Evolutionary conservation across 345 rosid genomes (phyloP).

Genomic region (Populus alba): DNA sequence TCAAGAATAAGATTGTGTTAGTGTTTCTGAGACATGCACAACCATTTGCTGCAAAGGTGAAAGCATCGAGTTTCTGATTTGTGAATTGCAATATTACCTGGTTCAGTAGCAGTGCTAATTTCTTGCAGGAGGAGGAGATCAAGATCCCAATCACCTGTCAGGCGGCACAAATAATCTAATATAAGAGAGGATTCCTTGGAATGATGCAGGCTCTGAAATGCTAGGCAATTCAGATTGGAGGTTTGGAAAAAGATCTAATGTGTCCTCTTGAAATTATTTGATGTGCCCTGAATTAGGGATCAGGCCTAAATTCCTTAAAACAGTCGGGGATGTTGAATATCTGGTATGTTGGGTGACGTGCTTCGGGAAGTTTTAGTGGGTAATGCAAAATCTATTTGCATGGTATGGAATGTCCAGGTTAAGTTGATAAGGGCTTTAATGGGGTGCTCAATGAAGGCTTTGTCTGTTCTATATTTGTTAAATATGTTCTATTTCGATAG

Average conservation of each 20-base stretch:
- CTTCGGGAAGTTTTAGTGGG: background rate
- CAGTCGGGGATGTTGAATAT: background rate
- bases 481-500: background rate
- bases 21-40: conserved; percentile 39
- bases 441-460: background rate
- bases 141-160: conserved; percentile 74
- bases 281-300: background rate
- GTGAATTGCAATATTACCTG: background rate
- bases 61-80: conserved; percentile 17
- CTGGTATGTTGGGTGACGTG: background rate
- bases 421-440: background rate
- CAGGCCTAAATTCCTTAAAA: background rate
- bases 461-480: background rate
- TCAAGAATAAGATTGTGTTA: conserved; percentile 36
- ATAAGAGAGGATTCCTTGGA: no score
- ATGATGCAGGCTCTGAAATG: background rate
- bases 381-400: background rate
- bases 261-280: background rate
- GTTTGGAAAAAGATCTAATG: background rate
- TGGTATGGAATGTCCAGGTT: background rate
- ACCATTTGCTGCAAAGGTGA: conserved; percentile 59
- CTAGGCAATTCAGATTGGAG: background rate
- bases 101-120: conserved; percentile 8
- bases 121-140: conserved; percentile 64
- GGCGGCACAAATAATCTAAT: conserved; percentile 44